Evolutionary conservation across 1,139 yeast species (phyloP), one percentile per base, ranked within the genome.

Genomic region (Candida sp.): DNA sequence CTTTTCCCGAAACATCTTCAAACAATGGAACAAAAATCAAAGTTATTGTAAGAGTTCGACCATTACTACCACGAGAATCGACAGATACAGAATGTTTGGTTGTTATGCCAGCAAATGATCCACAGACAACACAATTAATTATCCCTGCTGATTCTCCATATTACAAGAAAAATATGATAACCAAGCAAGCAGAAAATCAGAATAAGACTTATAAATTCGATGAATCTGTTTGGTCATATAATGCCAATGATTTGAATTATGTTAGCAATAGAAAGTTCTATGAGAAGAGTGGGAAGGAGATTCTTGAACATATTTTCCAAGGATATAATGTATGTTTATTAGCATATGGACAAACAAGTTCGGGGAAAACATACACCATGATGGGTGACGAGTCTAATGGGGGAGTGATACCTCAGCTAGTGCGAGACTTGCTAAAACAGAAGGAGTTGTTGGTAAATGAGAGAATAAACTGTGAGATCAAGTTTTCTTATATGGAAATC

Each of bases 271-370:
- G 54, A 6, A 58, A 60, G 3, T 77, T 84, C 11, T 86, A 82
- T 55, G 54, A 63, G 3, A 63, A 66, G 11, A 68, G 81, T 4
- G 93, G 90, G 0, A 70, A 73, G 3, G 81, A 77, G 36, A 67
- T 83, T 46, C 62, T 86, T n/a, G 72, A 75, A 27, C 88, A 85
- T 54, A 76, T 83, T 32, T 70, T 84, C 51, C 73, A 73, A 45
- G 95, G 95, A 0, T 86, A 75, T 60, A 85, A 86, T 57, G 84
- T 87, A 22, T 85, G 93, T 58, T 74, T 86, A 8, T 70, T 86
- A 53, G 91, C 93, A 0, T 82, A 86, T 54, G 95, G 95, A 1
- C 91, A 85, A 58, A 85, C 93, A 0, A 86, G 91, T 3, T 66
- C 74, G 1, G 93, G 93, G 3, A 85, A 85, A 55, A 81, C 91